A percentile compares a stretch with the other conserved stretches of the same genome.
Conservation (phyloP, 352 stramenopile genomes). For the Phytophthora boehmeriae region DNA sequence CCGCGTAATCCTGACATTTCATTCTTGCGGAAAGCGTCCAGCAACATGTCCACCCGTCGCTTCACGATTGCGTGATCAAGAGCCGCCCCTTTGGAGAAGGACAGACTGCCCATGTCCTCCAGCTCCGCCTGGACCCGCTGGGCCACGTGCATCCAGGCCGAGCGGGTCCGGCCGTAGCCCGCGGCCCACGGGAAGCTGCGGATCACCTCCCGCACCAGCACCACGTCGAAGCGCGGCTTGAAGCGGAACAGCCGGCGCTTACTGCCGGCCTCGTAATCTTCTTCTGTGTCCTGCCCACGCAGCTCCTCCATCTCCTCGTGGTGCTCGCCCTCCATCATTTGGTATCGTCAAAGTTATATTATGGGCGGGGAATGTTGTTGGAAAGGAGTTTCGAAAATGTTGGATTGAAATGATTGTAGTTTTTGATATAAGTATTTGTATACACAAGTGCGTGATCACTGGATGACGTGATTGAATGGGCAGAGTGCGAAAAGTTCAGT, state of each 20-base stretch:
- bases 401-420: too few relatives aligned
- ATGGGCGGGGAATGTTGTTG: slow-evolving; percentile 11
- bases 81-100: slow-evolving; percentile 23
- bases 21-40: slow-evolving; percentile 43
- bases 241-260: slow-evolving; percentile 49
- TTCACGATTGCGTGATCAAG: slow-evolving; percentile 48
- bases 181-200: slow-evolving; percentile 45
- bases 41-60: slow-evolving; percentile 44
- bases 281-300: slow-evolving; percentile 21
- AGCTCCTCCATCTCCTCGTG: slow-evolving; percentile 38
- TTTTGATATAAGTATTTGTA: too few relatives aligned
- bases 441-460: too few relatives aligned
- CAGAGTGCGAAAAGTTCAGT: not conserved
- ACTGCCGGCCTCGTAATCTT: slow-evolving; percentile 23
- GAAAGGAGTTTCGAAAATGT: not conserved
- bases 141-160: slow-evolving; percentile 43
- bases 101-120: slow-evolving; percentile 27
- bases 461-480: too few relatives aligned
- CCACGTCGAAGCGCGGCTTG: slow-evolving; percentile 42
- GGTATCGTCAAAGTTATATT: slow-evolving; percentile 15
- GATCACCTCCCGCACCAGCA: slow-evolving; percentile 47
- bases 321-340: slow-evolving; percentile 28
- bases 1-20: slow-evolving; percentile 42
- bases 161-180: slow-evolving; percentile 48
- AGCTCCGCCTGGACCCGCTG: slow-evolving; percentile 32